Evolutionary conservation across 1,284 basidiomycete genomes (phyloP).

Genomic region (Microbotryum violaceum): DNA sequence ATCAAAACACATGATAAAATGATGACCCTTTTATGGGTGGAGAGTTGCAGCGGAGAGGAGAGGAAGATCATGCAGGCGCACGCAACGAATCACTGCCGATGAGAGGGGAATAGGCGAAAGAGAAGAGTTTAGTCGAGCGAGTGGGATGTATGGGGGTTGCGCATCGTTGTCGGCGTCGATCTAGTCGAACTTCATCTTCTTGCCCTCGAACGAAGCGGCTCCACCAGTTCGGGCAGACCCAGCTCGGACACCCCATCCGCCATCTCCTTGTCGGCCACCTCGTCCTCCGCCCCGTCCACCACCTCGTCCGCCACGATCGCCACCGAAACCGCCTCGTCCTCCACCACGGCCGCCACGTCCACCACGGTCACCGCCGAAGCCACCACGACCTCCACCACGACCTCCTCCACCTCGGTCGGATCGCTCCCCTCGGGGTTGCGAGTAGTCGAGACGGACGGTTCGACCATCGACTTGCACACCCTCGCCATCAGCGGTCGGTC

Average conservation of each 20-base stretch:
- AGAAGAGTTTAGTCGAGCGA: constrained; percentile 1
- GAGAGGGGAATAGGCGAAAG: neutral
- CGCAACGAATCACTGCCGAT: neutral
- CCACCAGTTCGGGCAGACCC: constrained; percentile 57
- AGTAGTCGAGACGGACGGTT: constrained; percentile 75
- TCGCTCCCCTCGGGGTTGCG: constrained; percentile 66
- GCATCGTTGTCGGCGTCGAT: neutral
- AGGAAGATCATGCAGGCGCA: too few relatives aligned
- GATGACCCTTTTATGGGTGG: too few relatives aligned
- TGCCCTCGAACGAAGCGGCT: constrained; percentile 64
- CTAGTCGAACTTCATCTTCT: constrained; percentile 69
- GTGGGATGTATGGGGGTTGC: neutral
- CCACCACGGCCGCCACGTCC: constrained; percentile 43
- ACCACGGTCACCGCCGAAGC: constrained; percentile 44
- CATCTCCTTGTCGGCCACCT: constrained; percentile 37
- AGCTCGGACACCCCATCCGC: constrained; percentile 28
- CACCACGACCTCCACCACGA: constrained; percentile 35
- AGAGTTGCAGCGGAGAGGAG: too few relatives aligned
- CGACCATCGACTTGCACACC: constrained; percentile 80
- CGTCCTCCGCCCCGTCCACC: constrained; percentile 41
- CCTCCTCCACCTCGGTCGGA: constrained; percentile 42
- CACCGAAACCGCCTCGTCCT: constrained; percentile 36
- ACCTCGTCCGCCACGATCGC: constrained; percentile 35
- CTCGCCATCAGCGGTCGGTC: constrained; percentile 44
- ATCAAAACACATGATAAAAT: too few relatives aligned